Percentiles rank a stretch among this genome's conserved stretches.
Evolutionary conservation across 805 yeast genomes (phyloP).

Genomic region (Nakazawaea ishiwadae): DNA sequence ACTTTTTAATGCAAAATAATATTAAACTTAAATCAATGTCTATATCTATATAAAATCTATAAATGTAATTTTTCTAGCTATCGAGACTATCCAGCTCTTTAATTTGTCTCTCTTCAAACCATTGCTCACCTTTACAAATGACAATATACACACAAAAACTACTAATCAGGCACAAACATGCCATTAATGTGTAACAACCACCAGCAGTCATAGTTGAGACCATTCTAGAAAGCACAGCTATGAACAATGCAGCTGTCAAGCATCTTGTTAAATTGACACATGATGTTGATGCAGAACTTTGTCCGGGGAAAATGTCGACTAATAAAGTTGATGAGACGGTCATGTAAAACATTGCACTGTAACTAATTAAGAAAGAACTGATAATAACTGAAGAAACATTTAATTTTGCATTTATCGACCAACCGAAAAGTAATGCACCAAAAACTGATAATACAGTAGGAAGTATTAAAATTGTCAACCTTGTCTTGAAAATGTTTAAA

Average conservation of each 20-base stretch:
- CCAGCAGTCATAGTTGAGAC: constrained; percentile 54
- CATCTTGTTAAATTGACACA: constrained; percentile 72
- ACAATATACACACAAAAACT: constrained; percentile 9
- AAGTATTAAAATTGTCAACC: constrained; percentile 42
- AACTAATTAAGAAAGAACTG: constrained; percentile 51
- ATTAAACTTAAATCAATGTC: neutral
- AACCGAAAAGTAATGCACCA: constrained; percentile 56
- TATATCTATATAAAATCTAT: neutral
- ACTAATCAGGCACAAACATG: constrained; percentile 34
- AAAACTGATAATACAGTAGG: constrained; percentile 35
- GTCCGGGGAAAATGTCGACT: constrained; percentile 71
- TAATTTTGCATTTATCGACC: constrained; percentile 55
- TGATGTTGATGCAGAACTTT: constrained; percentile 71
- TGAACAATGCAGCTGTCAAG: constrained; percentile 61
- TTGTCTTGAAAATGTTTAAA: constrained; percentile 51
- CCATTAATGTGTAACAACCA: constrained; percentile 73
- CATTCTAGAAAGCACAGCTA: constrained; percentile 67
- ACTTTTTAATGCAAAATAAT: neutral
- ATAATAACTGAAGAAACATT: constrained; percentile 54
- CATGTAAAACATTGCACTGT: constrained; percentile 53
- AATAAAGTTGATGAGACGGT: constrained; percentile 59
- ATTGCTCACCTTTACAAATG: constrained; percentile 10
- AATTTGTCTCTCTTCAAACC: constrained; percentile 10
- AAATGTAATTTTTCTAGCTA: neutral
- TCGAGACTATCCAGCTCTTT: neutral